A percentile compares a stretch with the other conserved stretches of the same genome.
Evolutionary conservation across 106 monocot genomes (phyloP).

Genomic region (Posidonia australis): DNA sequence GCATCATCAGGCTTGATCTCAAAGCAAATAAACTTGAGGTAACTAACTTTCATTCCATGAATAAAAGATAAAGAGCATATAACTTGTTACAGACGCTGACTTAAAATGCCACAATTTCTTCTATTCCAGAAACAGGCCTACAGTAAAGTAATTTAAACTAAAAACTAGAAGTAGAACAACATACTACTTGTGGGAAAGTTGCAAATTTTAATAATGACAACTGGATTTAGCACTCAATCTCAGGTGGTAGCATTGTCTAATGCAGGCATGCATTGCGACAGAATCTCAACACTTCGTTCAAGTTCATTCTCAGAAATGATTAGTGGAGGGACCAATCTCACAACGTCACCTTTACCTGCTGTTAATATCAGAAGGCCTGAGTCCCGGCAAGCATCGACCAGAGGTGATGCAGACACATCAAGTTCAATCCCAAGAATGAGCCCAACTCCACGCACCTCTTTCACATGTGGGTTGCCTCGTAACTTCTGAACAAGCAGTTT

Average conservation of each 20-base stretch:
- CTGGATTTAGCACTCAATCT: neutral
- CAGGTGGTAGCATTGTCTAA: conserved; percentile 27
- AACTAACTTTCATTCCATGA: no score
- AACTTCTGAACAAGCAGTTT: conserved; percentile 41
- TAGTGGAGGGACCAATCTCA: conserved; percentile 76
- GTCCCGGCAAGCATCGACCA: conserved; percentile 56
- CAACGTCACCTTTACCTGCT: conserved; percentile 76
- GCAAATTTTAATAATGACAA: no score
- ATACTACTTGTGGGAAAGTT: no score
- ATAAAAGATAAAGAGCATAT: no score
- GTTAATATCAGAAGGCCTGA: conserved; percentile 72
- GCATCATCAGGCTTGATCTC: no score
- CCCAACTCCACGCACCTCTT: conserved; percentile 69
- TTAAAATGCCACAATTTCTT: no score
- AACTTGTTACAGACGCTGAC: no score
- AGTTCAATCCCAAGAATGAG: conserved; percentile 76
- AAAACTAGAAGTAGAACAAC: no score
- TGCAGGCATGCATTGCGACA: conserved; percentile 43
- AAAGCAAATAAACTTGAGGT: no score
- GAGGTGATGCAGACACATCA: conserved; percentile 46
- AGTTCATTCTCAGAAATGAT: conserved; percentile 71
- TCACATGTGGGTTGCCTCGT: conserved; percentile 37
- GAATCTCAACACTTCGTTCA: conserved; percentile 45
- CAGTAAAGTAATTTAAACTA: no score
- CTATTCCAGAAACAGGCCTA: no score